phyloP scores from a whole-genome alignment of 192 early-diverging fungal genomes.

The Rhizoclosmatium globosum region DNA sequence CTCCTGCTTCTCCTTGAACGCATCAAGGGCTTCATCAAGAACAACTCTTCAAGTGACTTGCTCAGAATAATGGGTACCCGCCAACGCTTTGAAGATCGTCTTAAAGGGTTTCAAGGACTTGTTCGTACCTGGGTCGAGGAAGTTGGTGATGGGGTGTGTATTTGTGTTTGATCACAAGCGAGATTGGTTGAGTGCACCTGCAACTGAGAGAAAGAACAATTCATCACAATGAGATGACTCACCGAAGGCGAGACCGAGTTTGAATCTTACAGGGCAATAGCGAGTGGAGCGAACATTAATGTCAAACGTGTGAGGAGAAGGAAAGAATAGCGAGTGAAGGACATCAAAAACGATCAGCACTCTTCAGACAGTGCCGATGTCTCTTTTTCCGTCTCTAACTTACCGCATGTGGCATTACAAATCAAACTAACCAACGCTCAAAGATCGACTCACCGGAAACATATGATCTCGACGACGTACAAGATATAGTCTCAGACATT shows the following conservation, averaged over 20 bases:
- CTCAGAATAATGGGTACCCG: slow-evolving; percentile 22
- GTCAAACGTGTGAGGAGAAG: too few relatives aligned
- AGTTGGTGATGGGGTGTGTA: slow-evolving; percentile 32
- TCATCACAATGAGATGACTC: too few relatives aligned
- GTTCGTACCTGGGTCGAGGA: slow-evolving; percentile 40
- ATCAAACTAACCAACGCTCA: background rate
- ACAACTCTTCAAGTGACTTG: slow-evolving; percentile 10
- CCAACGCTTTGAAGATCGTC: slow-evolving; percentile 26
- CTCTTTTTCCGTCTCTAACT: too few relatives aligned
- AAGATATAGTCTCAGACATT: slow-evolving; percentile 21
- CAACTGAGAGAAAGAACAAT: too few relatives aligned
- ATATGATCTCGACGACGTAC: slow-evolving; percentile 23
- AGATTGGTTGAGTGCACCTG: too few relatives aligned
- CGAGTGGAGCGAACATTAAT: too few relatives aligned
- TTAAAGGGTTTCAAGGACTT: slow-evolving; percentile 18
- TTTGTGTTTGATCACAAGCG: background rate
- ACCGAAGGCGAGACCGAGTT: too few relatives aligned
- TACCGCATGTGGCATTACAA: too few relatives aligned
- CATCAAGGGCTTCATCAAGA: slow-evolving; percentile 37
- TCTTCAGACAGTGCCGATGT: too few relatives aligned
- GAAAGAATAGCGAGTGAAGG: too few relatives aligned
- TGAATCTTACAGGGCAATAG: too few relatives aligned
- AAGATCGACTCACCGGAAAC: slow-evolving; percentile 19
- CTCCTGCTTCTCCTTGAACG: slow-evolving; percentile 28
- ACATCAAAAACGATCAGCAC: too few relatives aligned